Evolutionary conservation across 495 filamentous ascomycete species (phyloP).

Genomic region (Penicillium lagena): DNA sequence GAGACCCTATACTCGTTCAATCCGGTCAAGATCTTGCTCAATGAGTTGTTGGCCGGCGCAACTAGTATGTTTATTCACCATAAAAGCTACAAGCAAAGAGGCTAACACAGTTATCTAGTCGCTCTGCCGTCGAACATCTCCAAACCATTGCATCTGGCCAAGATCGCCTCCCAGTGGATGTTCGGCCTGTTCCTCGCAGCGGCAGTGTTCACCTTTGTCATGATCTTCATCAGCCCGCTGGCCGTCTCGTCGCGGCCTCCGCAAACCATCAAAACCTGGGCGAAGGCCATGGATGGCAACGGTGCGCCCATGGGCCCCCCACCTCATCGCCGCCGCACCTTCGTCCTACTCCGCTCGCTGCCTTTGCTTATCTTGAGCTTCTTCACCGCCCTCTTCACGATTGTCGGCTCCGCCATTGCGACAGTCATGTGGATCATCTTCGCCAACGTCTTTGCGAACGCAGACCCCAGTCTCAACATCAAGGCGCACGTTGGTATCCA

Average conservation of each 20-base stretch:
- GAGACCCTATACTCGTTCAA: constrained; percentile 80
- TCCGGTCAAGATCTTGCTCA: constrained; percentile 71
- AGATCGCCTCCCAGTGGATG: constrained; percentile 80
- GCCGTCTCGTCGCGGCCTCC: constrained; percentile 49
- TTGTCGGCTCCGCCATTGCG: constrained; percentile 64
- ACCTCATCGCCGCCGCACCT: constrained; percentile 38
- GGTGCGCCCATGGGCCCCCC: constrained; percentile 11
- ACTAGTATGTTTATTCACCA: constrained; percentile 46
- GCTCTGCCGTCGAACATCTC: constrained; percentile 67
- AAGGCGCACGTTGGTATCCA: constrained; percentile 56
- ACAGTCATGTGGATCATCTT: constrained; percentile 79
- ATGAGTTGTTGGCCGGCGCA: constrained; percentile 73
- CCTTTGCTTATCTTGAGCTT: constrained; percentile 55
- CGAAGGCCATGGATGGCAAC: constrained; percentile 9
- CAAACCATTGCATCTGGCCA: constrained; percentile 66
- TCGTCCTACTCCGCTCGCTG: constrained; percentile 41
- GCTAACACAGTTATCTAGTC: constrained; percentile 40
- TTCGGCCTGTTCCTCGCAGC: constrained; percentile 78
- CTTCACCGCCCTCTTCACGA: constrained; percentile 56
- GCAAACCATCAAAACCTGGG: constrained; percentile 27
- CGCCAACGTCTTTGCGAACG: constrained; percentile 57
- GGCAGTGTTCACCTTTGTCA: constrained; percentile 57
- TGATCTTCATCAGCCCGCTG: constrained; percentile 57
- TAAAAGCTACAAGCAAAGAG: neutral
- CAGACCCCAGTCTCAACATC: constrained; percentile 66